Evolutionary conservation across 768 basidiomycete genomes (phyloP), one percentile per base, ranked within the genome.

Genomic region (Nidularia sp.): DNA sequence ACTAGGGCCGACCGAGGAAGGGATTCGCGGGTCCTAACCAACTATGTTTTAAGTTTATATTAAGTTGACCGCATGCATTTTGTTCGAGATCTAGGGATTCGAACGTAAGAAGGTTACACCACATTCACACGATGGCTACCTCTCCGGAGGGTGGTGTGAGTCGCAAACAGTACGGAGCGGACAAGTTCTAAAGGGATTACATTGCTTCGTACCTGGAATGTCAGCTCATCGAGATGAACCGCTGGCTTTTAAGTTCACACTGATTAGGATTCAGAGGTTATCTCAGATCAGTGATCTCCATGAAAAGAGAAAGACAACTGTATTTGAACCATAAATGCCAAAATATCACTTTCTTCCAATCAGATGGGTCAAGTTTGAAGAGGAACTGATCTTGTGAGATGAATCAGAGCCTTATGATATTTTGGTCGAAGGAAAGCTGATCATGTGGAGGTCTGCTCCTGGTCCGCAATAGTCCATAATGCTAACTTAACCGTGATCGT

Each of bases 1-100:
- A 63, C 65, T 60, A 69, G 61, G 70, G 61, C 62, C 61, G 62
- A 63, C 65, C 64, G 71, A 71, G 70, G 65, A 63, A 66, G 61
- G 56, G 62, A 62, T 66, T 63, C 57, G 60, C 60, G 61, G 65
- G 67, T 69, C 72, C 71, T 71, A 76, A 66, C 53, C 53, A 74
- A 67, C 69, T 65, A 67, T 73, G 73, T 75, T 79, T 79, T 75
- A 75, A 77, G 77, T 84, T 83, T 76, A 72, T 72, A 76, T 80
- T 79, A 74, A 76, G 76, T 77, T 79, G 70, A 60, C 71, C 74
- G 73, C 74, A 76, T 73, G 71, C 62, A 65, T 68, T 41, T 58
- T 54, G 53, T 64, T 60, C 59, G 64, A 65, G 70, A 69, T 70
- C 66, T 66, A 66, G 63, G 69, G 62, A 70, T 64, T 61, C 57